These are phyloP conservation scores for Acrodontium crateriforme DNA, from an alignment of 2,329 filamentous ascomycete species.

Conservation along the genomic window DNA sequence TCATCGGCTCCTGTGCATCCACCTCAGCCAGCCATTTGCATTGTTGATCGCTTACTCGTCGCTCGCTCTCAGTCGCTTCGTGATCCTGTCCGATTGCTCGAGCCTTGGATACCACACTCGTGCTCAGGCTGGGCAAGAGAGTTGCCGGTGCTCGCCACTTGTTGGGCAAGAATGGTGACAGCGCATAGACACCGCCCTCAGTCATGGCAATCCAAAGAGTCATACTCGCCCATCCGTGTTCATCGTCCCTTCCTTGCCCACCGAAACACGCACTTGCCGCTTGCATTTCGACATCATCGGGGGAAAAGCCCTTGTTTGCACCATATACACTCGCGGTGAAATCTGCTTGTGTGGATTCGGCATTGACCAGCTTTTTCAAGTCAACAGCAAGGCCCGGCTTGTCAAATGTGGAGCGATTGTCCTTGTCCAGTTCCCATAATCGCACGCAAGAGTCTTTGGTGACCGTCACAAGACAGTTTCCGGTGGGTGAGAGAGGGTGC, in stretches of 20 bases:
- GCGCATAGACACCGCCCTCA: slow-evolving; percentile 80
- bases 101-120: slow-evolving; percentile 65
- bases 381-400: slow-evolving; percentile 73
- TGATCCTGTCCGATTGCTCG: slow-evolving; percentile 24
- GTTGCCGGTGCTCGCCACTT: slow-evolving; percentile 65
- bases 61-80: slow-evolving; percentile 31
- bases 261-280: slow-evolving; percentile 85
- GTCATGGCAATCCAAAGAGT: slow-evolving; percentile 95
- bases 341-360: slow-evolving; percentile 67
- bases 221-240: slow-evolving; percentile 77
- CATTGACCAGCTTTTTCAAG: slow-evolving; percentile 76
- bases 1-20: slow-evolving; percentile 38
- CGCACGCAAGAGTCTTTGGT: slow-evolving; percentile 79
- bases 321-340: slow-evolving; percentile 62
- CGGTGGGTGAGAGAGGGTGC: slow-evolving; percentile 80
- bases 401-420: slow-evolving; percentile 78
- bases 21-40: slow-evolving; percentile 45
- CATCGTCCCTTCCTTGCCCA: slow-evolving; percentile 45
- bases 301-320: slow-evolving; percentile 70
- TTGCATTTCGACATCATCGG: slow-evolving; percentile 85
- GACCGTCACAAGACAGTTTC: slow-evolving; percentile 72
- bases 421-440: slow-evolving; percentile 77
- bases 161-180: slow-evolving; percentile 77
- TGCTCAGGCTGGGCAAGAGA: slow-evolving; percentile 67
- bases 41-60: slow-evolving; percentile 37